These are phyloP conservation scores for Coemansia sp. DNA, from an alignment of 371 early-diverging fungal genomes.

Conservation along the genomic window DNA sequence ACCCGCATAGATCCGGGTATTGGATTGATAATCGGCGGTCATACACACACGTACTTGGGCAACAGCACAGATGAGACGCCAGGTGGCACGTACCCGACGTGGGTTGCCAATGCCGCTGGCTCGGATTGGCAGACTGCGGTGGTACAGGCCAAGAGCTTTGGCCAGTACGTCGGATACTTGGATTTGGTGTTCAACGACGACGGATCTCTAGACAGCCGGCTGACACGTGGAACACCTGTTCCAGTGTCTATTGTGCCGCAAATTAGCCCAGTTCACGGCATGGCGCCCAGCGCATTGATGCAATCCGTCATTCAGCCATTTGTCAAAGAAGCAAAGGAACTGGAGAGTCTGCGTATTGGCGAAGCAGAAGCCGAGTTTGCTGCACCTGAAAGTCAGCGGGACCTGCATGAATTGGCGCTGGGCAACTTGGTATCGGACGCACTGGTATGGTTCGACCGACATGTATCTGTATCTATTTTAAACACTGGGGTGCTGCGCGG, in stretches of 20 bases:
- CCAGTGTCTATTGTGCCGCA: conserved; percentile 48
- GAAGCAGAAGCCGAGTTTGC: conserved; percentile 11
- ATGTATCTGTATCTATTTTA: conserved; percentile 19
- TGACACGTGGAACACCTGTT: conserved; percentile 59
- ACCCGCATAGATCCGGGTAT: conserved; percentile 54
- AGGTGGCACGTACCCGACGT: conserved; percentile 45
- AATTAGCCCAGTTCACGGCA: conserved; percentile 20
- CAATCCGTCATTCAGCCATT: conserved; percentile 52
- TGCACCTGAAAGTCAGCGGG: conserved; percentile 11
- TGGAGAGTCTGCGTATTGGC: conserved; percentile 11
- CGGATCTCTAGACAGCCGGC: conserved; percentile 40
- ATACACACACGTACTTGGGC: conserved; percentile 66
- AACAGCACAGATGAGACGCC: conserved; percentile 10
- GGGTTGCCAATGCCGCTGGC: conserved; percentile 26
- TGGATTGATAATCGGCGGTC: conserved; percentile 71
- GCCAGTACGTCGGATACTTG: conserved; percentile 68
- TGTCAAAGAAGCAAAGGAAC: conserved; percentile 51
- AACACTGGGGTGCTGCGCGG: conserved; percentile 65
- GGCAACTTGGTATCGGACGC: conserved; percentile 38
- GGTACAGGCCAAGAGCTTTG: conserved; percentile 63
- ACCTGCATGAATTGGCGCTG: conserved; percentile 22
- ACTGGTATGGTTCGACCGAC: conserved; percentile 29
- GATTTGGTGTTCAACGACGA: conserved; percentile 61
- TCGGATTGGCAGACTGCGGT: conserved; percentile 56
- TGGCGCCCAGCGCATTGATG: conserved; percentile 53